Evolutionary conservation across 2,329 filamentous ascomycete species (phyloP).

Genomic region (Cadophora malorum): DNA sequence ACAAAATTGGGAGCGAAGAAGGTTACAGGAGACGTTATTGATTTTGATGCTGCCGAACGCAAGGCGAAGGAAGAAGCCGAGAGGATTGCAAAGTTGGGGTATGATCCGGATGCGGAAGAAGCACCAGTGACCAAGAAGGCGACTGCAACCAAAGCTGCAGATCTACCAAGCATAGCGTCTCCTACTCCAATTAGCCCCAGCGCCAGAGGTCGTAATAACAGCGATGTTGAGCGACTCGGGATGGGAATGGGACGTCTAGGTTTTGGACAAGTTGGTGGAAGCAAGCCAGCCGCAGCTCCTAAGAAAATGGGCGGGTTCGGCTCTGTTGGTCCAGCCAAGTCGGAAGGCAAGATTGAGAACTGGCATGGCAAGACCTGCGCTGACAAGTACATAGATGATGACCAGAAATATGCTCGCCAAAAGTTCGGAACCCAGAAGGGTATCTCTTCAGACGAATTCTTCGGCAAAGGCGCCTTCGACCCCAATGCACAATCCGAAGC

Average conservation of each 20-base stretch:
- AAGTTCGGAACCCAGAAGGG: constrained; percentile 95
- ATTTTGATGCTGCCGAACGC: constrained; percentile 97
- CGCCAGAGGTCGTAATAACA: constrained; percentile 67
- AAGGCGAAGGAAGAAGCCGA: constrained; percentile 98
- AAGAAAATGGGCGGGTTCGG: constrained; percentile 81
- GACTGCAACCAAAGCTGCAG: constrained; percentile 47
- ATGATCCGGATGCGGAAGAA: constrained; percentile 87
- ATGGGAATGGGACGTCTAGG: constrained; percentile 56
- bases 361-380: constrained; percentile 21
- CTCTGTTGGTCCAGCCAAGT: constrained; percentile 77
- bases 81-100: constrained; percentile 92
- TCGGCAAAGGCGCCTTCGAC: constrained; percentile 88
- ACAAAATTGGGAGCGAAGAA: constrained; percentile 93
- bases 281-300: constrained; percentile 47
- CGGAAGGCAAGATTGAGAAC: constrained; percentile 63
- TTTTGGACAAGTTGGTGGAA: constrained; percentile 44
- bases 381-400: constrained; percentile 64
- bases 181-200: constrained; percentile 80
- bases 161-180: constrained; percentile 67
- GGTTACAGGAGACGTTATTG: constrained; percentile 78
- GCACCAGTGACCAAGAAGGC: constrained; percentile 53
- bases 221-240: constrained; percentile 86
- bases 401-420: constrained; percentile 80
- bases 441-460: constrained; percentile 98
- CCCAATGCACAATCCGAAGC: constrained; percentile 82